A percentile compares a stretch with the other conserved stretches of the same genome.
These are phyloP conservation scores for Phytopythium helicoides DNA, from an alignment of 352 stramenopile species.

Conservation along the genomic window DNA sequence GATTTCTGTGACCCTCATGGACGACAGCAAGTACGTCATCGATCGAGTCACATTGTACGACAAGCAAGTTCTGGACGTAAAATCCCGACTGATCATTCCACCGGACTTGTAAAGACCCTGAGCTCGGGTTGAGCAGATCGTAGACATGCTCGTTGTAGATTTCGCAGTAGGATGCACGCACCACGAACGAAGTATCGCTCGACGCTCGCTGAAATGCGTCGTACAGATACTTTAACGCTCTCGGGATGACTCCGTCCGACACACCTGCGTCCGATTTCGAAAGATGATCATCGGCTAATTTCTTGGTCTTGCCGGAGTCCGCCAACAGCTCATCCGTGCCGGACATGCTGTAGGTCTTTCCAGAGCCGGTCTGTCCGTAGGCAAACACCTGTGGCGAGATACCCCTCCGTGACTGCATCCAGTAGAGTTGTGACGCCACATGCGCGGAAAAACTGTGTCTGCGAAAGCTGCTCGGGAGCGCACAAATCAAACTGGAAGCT, in stretches of 20 bases:
- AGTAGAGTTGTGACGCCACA: conserved; percentile 59
- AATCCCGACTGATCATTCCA: conserved; percentile 76
- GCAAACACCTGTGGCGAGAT: conserved; percentile 68
- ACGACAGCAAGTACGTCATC: conserved; percentile 77
- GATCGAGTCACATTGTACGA: conserved; percentile 70
- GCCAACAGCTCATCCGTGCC: conserved; percentile 64
- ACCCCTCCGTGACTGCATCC: conserved; percentile 67
- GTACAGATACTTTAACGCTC: conserved; percentile 73
- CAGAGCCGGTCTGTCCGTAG: conserved; percentile 65
- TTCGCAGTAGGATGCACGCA: conserved; percentile 76
- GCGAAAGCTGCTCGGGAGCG: conserved; percentile 54
- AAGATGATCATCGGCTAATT: too few species aligned
- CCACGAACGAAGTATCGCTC: conserved; percentile 50
- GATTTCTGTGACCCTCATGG: conserved; percentile 70
- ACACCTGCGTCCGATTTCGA: not conserved
- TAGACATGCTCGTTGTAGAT: conserved; percentile 88
- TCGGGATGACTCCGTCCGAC: conserved; percentile 71
- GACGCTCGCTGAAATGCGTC: conserved; percentile 38
- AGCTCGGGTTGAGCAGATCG: conserved; percentile 68
- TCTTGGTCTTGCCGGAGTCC: not conserved
- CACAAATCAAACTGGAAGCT: conserved; percentile 80
- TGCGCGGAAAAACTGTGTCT: conserved; percentile 59
- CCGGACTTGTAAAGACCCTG: conserved; percentile 57
- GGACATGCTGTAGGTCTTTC: conserved; percentile 81
- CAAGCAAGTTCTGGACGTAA: conserved; percentile 75